Base-by-base conservation (phyloP, 192 early-diverging fungal genomes). In the Mortierella hygrophila region DNA sequence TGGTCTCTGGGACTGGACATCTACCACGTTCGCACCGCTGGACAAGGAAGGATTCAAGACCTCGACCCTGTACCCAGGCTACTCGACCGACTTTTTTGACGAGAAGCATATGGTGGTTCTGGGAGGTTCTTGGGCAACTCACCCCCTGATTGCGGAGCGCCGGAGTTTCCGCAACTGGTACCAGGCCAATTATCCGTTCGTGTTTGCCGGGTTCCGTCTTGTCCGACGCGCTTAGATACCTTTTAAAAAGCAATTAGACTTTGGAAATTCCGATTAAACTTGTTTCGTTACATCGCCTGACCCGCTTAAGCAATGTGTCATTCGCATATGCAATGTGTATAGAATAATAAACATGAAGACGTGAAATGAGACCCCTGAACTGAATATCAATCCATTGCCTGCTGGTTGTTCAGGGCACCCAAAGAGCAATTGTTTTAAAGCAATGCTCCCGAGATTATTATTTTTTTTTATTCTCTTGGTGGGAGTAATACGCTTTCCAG, bases 81-180 rank as follows among this genome's bases (percentile, higher is more conserved):
- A 99, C 88, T 96, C 96, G 6, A 81, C 90, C 5, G 97, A 99
- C 82, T 98, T 98, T 76, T 97, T 98, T 82, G 97, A 99, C 79
- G 93, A 89, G 37, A 95, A 96, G 74, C 97, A 99, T 88, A 89
- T 92, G 78, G 92, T 97, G 2, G 90, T 99, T 21, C 78, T 97
- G 40, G 98, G 98, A 68, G 98, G 85, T 1, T 94, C 93, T 3
- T 99, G 96, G 94, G 96, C 96, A 13, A 99, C 98, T 0, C 94
- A 95, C 70, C 95, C 96, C 13, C 68, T 93, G 11, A 91, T 98
- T 20, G 94, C 94, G 10, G 89, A 89, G 32, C 78, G 98, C 26
- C 78, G 88, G 68, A 92, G 94, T 9, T 97, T 97, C 88, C 80
- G 95, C 16, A 99, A 99, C 87, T 99, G 97, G 97, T 98, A 97